Conservation (phyloP, 371 early-diverging fungal species). For the Coemansia sp. region DNA sequence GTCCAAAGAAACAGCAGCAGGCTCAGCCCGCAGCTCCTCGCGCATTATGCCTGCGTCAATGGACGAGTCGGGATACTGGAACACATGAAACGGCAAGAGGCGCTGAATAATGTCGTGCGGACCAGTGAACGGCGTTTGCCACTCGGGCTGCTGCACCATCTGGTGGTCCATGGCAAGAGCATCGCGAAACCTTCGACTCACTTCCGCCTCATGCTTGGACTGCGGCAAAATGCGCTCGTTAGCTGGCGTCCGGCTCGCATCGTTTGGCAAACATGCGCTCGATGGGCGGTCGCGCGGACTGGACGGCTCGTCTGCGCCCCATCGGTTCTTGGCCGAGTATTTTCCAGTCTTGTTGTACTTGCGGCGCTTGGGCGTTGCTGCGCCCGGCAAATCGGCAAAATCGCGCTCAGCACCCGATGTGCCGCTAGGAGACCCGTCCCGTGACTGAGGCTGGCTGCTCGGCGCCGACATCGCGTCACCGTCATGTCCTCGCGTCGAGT, state of each 20-base stretch:
- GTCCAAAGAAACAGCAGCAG: neutral
- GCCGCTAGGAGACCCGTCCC: constrained; percentile 33
- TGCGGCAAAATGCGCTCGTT: neutral
- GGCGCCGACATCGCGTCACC: constrained; percentile 6
- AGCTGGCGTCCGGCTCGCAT: neutral
- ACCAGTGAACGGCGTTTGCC: constrained; percentile 61
- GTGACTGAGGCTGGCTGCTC: constrained; percentile 29
- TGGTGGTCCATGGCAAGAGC: constrained; percentile 57
- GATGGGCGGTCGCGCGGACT: neutral
- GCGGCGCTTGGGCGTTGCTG: constrained; percentile 31
- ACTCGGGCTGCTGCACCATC: constrained; percentile 56
- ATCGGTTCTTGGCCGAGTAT: constrained; percentile 33
- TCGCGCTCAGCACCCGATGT: constrained; percentile 34
- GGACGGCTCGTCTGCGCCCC: neutral
- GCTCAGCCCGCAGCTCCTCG: constrained; percentile 8
- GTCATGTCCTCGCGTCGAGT: neutral
- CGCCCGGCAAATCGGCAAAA: constrained; percentile 1
- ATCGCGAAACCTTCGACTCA: constrained; percentile 38
- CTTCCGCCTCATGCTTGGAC: constrained; percentile 30
- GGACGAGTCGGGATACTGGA: constrained; percentile 63
- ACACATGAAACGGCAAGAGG: constrained; percentile 71
- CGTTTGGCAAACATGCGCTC: neutral
- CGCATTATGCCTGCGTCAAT: constrained; percentile 51
- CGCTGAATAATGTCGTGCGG: constrained; percentile 63
- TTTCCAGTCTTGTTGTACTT: constrained; percentile 40